Evolutionary conservation across 2,329 filamentous ascomycete species (phyloP), one percentile per base, ranked within the genome.

Genomic region (Penicillium polonicum): DNA sequence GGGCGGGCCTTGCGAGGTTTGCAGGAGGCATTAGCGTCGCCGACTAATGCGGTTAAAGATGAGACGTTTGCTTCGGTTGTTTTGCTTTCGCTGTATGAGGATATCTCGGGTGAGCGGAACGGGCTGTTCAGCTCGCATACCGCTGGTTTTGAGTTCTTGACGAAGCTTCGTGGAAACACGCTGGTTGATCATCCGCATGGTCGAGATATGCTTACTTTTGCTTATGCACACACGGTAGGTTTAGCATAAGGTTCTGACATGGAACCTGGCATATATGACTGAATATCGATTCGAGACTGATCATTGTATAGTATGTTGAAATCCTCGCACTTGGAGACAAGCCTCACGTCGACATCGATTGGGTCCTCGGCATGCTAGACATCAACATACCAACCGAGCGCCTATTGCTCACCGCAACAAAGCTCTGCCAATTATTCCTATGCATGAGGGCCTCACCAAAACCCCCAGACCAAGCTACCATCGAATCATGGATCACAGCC

Each of bases 11-110:
- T 75, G 29, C 68, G 66, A 10, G 64, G 63, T 7, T 60, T 76
- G 21, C 68, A 66, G 27, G 51, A 66, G 36, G 72, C 71, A 1
- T 55, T 77, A 39, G 46, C 56, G 6, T 69, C 68, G n/a, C 69
- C 68, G 10, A 55, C 52, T 3, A 64, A 71, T 52, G 72, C 71
- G 6, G 60, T 70, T 2, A 68, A 69, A 48, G 74, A 77, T 55
- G 70, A 74, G 48, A 75, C 74, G 1, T 69, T 76, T 60, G 71
- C 74, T 17, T 67, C 74, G 2, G 68, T 77, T 38, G 67, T 75
- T 8, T 52, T 77, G 19, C 58, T 76, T 2, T 70, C 72, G 9
- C 45, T 76, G 4, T 78, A 73, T 57, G 75, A 78, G 51, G 74
- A 75, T 59, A 74, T 75, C 21, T 67, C 67, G 1, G 72, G 73